phyloP scores from a whole-genome alignment of 441 rosid genomes.

The Arabidopsis hybrid region DNA sequence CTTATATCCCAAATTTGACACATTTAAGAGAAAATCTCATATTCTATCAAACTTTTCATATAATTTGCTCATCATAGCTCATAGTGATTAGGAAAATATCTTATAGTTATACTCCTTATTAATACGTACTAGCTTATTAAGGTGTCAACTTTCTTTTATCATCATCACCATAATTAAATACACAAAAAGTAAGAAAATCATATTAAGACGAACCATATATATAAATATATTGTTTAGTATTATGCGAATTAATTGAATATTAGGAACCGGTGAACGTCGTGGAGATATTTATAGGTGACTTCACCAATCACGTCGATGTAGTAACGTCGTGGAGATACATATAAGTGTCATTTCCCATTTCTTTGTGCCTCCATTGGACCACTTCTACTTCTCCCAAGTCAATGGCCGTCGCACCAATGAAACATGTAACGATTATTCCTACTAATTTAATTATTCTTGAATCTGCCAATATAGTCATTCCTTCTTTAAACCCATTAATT shows the following conservation, averaged over 20 bases:
- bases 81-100: no score
- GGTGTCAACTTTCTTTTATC: neutral
- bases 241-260: no score
- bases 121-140: neutral
- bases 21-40: neutral
- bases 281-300: neutral
- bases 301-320: conserved; percentile 12
- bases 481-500: neutral
- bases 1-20: neutral
- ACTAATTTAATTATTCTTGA: neutral
- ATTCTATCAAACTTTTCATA: neutral
- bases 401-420: conserved; percentile 11
- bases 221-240: no score
- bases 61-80: neutral
- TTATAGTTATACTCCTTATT: no score
- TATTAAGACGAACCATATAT: no score
- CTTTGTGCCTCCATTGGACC: conserved; percentile 10
- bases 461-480: neutral
- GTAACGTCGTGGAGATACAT: neutral
- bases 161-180: neutral
- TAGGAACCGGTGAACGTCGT: conserved; percentile 5
- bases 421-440: neutral
- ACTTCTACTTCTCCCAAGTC: conserved; percentile 5
- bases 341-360: conserved; percentile 2
- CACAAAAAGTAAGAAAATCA: no score